A percentile compares a stretch with the other conserved stretches of the same genome.
These are phyloP conservation scores for Phytopythium mirpurense DNA, from an alignment of 352 stramenopile genomes.

Conservation along the genomic window DNA sequence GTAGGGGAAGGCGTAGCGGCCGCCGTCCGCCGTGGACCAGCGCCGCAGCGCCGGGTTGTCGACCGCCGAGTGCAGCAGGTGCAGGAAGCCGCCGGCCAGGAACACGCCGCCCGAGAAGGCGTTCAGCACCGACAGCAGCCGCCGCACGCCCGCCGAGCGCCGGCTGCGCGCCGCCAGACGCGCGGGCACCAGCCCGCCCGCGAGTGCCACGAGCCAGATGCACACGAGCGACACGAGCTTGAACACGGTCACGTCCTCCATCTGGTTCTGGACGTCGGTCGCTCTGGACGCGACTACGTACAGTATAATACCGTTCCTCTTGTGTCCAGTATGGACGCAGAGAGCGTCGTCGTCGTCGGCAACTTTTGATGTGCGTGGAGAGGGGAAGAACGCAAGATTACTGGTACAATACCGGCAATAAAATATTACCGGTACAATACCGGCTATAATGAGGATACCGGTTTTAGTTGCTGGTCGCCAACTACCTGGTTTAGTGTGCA, in stretches of 20 bases:
- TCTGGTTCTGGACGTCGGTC: constrained; percentile 8
- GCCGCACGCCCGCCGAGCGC: constrained; percentile 23
- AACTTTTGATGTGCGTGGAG: no score
- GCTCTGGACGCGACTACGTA: no score
- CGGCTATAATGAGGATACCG: background rate
- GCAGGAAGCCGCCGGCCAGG: constrained; percentile 71
- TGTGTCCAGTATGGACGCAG: no score
- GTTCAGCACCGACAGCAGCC: constrained; percentile 45
- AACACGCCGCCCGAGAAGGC: constrained; percentile 76
- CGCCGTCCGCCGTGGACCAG: constrained; percentile 64
- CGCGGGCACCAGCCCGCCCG: constrained; percentile 45
- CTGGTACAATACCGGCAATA: no score
- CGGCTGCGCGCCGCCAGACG: constrained; percentile 33
- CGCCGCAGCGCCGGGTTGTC: constrained; percentile 59
- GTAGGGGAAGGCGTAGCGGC: constrained; percentile 65
- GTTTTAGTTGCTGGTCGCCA: no score
- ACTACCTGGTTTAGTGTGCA: no score
- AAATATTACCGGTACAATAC: background rate
- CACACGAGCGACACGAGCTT: constrained; percentile 72
- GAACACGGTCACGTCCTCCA: constrained; percentile 62
- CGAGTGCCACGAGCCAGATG: constrained; percentile 69
- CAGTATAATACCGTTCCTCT: no score
- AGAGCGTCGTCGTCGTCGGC: no score
- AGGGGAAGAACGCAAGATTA: background rate
- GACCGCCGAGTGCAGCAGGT: constrained; percentile 63